A percentile compares a stretch with the other conserved stretches of the same genome.
Conservation (phyloP, 2,329 filamentous ascomycete genomes). For the Microsporum audouinii region DNA sequence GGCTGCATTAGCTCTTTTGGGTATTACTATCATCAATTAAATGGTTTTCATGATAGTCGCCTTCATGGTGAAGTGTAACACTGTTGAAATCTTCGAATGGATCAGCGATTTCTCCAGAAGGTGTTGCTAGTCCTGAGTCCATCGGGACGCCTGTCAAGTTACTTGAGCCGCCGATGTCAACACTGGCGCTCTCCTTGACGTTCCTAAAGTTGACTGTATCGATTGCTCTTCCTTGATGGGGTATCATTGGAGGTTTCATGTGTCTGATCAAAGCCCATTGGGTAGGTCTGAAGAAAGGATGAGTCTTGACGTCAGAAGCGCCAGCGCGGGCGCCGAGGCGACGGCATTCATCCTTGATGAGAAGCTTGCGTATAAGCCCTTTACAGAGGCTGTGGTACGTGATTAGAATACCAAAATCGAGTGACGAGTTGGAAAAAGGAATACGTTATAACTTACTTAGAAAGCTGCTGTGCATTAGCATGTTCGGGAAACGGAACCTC, state of each 20-base stretch:
- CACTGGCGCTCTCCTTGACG: conserved; percentile 92
- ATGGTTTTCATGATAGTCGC: conserved; percentile 49
- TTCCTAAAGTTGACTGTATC: conserved; percentile 97
- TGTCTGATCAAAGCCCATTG: conserved; percentile 96
- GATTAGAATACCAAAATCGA: neutral
- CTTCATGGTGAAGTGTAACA: conserved; percentile 92
- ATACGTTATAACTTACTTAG: conserved; percentile 58
- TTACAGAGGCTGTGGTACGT: conserved; percentile 65
- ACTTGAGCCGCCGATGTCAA: conserved; percentile 49
- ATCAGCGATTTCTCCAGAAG: conserved; percentile 69
- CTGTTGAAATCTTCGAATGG: conserved; percentile 99
- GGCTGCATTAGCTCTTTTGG: conserved; percentile 18
- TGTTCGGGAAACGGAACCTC: conserved; percentile 95
- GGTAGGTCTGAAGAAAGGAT: conserved; percentile 90
- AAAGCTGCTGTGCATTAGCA: conserved; percentile 69
- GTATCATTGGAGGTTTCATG: conserved; percentile 95
- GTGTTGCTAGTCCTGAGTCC: conserved; percentile 75
- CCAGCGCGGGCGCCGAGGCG: conserved; percentile 87
- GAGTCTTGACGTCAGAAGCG: conserved; percentile 89
- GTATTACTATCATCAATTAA: conserved; percentile 13
- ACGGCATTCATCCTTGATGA: conserved; percentile 95
- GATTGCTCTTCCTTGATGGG: conserved; percentile 75
- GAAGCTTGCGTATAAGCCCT: conserved; percentile 83
- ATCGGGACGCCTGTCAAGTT: conserved; percentile 44
- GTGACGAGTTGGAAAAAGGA: neutral